Percentiles rank a stretch among this genome's conserved stretches.
Evolutionary conservation across 2,329 filamentous ascomycete species (phyloP).

Genomic region (Colletotrichum sp.): DNA sequence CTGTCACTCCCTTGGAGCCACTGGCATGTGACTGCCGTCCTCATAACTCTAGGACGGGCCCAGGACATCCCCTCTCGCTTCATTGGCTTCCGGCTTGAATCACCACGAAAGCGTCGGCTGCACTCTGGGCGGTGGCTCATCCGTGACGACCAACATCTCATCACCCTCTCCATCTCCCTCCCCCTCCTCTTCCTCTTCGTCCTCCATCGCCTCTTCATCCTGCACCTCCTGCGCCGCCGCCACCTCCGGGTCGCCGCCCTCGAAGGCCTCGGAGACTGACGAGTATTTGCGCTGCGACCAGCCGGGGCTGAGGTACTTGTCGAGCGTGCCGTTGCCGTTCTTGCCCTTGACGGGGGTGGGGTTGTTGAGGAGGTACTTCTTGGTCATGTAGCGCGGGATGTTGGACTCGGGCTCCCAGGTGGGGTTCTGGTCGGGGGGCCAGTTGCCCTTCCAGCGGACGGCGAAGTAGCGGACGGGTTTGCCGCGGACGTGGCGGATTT

Average conservation of each 20-base stretch:
- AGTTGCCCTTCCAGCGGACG: constrained; percentile 62
- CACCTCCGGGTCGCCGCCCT: constrained; percentile 24
- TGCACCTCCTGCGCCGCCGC: constrained; percentile 25
- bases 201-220: constrained; percentile 24
- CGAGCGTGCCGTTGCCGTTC: background rate
- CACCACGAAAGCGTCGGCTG: constrained; percentile 9
- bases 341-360: constrained; percentile 16
- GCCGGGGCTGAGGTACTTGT: background rate
- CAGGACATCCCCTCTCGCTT: background rate
- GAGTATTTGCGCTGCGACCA: constrained; percentile 33
- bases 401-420: constrained; percentile 64
- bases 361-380: constrained; percentile 42
- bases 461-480: constrained; percentile 49
- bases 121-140: constrained; percentile 23
- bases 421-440: constrained; percentile 60
- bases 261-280: constrained; percentile 38
- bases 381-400: constrained; percentile 46
- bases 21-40: background rate
- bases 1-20: background rate
- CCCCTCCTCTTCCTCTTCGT: constrained; percentile 28
- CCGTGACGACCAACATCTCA: constrained; percentile 33
- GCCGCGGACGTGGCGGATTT: constrained; percentile 40
- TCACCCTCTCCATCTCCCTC: constrained; percentile 15
- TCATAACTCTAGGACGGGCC: background rate
- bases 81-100: background rate